These are phyloP conservation scores for Cladorrhinum sp. DNA, from an alignment of 2,329 filamentous ascomycete genomes.

Conservation along the genomic window DNA sequence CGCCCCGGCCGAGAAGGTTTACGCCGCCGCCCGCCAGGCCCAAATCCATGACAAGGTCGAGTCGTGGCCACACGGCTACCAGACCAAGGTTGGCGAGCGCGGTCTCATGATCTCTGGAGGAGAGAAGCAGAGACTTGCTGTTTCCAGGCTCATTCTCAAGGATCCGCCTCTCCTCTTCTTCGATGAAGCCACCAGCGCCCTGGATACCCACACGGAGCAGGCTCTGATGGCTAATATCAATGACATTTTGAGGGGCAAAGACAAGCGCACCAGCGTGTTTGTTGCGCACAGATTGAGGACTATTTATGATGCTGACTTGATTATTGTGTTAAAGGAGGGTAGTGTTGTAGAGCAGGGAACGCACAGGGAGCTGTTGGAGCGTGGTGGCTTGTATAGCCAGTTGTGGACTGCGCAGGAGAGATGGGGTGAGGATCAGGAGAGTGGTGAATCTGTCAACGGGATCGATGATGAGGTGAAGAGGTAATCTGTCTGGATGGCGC, in stretches of 20 bases:
- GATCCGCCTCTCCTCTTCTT: constrained; percentile 90
- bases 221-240: constrained; percentile 90
- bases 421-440: constrained; percentile 7
- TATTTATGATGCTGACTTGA: constrained; percentile 88
- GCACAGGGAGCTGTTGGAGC: constrained; percentile 77
- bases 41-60: constrained; percentile 80
- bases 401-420: constrained; percentile 64
- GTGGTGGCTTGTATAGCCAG: constrained; percentile 77
- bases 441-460: constrained; percentile 15
- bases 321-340: constrained; percentile 85
- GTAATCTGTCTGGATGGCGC: not conserved
- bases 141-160: constrained; percentile 80
- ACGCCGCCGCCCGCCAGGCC: constrained; percentile 75
- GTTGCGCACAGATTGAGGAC: constrained; percentile 88
- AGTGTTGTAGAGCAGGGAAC: constrained; percentile 84
- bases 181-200: constrained; percentile 87
- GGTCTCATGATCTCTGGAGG: constrained; percentile 96
- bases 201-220: constrained; percentile 93
- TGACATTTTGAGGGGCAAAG: constrained; percentile 82
- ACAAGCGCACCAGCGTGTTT: constrained; percentile 78
- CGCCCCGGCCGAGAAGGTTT: constrained; percentile 69
- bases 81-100: constrained; percentile 87
- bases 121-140: constrained; percentile 87
- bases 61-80: constrained; percentile 80
- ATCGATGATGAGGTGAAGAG: constrained; percentile 8